These are phyloP conservation scores for Kluyveromyces starmeri DNA, from an alignment of 805 yeast species.

Conservation along the genomic window DNA sequence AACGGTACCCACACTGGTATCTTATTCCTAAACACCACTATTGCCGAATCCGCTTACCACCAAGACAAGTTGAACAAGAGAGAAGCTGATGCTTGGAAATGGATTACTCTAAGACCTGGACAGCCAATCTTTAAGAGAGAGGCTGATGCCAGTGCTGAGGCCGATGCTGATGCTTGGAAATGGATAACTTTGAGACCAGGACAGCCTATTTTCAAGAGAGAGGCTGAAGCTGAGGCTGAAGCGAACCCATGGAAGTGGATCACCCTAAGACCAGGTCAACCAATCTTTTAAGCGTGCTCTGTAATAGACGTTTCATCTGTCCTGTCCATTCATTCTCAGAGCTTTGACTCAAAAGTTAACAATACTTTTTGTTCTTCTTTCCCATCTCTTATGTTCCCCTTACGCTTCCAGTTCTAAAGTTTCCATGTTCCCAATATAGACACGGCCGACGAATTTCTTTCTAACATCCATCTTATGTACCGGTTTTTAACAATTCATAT, in stretches of 20 bases:
- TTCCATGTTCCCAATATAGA: too few relatives aligned
- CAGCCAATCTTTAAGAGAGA: constrained; percentile 27
- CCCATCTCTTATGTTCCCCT: too few relatives aligned
- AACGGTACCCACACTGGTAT: constrained; percentile 24
- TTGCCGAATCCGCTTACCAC: constrained; percentile 17
- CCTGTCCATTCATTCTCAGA: too few relatives aligned
- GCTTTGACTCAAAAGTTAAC: too few relatives aligned
- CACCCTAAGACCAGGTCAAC: constrained; percentile 19
- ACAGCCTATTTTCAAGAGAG: constrained; percentile 25
- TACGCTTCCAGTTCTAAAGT: too few relatives aligned
- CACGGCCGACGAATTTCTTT: too few relatives aligned
- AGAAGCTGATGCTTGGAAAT: constrained; percentile 23
- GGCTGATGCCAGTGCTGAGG: constrained; percentile 20
- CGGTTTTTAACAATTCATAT: too few relatives aligned
- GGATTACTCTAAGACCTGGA: constrained; percentile 19
- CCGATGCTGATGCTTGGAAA: constrained; percentile 22
- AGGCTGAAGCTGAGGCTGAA: constrained; percentile 20
- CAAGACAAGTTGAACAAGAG: constrained; percentile 12
- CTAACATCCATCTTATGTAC: too few relatives aligned
- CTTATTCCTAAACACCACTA: constrained; percentile 26
- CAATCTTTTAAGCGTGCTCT: too few relatives aligned
- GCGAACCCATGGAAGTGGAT: constrained; percentile 26
- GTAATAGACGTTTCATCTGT: too few relatives aligned
- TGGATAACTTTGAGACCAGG: constrained; percentile 22
- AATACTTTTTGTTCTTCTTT: too few relatives aligned